These are phyloP conservation scores for Chaetomiaceae sp. DNA, from an alignment of 2,329 filamentous ascomycete species.

Conservation along the genomic window DNA sequence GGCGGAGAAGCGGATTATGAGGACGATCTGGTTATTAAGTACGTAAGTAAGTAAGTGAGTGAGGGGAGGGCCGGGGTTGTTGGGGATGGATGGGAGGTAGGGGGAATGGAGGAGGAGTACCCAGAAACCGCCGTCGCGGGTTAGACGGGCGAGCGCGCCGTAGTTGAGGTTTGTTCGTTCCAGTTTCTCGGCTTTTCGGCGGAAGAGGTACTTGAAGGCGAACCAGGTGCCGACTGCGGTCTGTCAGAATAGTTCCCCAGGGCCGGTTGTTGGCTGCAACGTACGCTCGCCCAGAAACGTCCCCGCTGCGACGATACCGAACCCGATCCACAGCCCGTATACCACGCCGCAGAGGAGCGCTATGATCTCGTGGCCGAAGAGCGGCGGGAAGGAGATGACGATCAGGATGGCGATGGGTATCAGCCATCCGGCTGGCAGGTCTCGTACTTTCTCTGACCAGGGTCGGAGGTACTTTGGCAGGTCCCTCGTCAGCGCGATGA, in stretches of 20 bases:
- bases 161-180: conserved; percentile 40
- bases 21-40: conserved; percentile 38
- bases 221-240: conserved; percentile 37
- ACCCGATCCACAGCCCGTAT: conserved; percentile 40
- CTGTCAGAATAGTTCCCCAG: background rate
- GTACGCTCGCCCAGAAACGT: conserved; percentile 40
- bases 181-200: conserved; percentile 34
- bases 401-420: conserved; percentile 39
- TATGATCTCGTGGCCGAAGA: conserved; percentile 41
- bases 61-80: background rate
- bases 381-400: conserved; percentile 38
- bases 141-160: conserved; percentile 37
- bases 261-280: background rate
- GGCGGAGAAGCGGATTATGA: conserved; percentile 39
- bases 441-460: conserved; percentile 35
- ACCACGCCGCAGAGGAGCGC: conserved; percentile 40
- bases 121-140: conserved; percentile 39
- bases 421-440: conserved; percentile 37
- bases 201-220: conserved; percentile 37
- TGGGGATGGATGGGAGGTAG: no score
- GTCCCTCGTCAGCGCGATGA: background rate
- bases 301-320: conserved; percentile 38
- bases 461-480: conserved; percentile 31
- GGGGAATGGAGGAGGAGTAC: conserved; percentile 21
- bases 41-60: no score